These are phyloP conservation scores for Lactifluus echinatus DNA, from an alignment of 768 basidiomycete species.

Conservation along the genomic window DNA sequence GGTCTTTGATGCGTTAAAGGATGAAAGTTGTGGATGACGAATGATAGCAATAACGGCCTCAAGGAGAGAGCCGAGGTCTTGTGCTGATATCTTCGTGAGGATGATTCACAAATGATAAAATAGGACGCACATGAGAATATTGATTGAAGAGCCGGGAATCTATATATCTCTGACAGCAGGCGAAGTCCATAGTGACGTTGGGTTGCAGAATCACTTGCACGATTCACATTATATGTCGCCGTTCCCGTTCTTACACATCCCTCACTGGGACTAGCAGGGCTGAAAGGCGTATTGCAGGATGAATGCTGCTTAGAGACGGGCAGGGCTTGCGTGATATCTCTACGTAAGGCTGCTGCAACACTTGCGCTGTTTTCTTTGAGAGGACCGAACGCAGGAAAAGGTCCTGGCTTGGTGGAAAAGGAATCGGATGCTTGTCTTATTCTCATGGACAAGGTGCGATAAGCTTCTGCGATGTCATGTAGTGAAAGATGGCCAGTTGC, in stretches of 20 bases:
- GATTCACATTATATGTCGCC: neutral
- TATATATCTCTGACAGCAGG: conserved; percentile 14
- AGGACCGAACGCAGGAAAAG: conserved; percentile 1
- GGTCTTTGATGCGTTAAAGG: conserved; percentile 1
- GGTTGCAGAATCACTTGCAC: neutral
- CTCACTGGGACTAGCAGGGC: neutral
- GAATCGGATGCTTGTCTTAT: neutral
- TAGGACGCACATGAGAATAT: conserved; percentile 5
- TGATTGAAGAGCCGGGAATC: conserved; percentile 6
- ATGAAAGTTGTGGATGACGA: neutral
- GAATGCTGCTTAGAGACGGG: neutral
- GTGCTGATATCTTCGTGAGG: neutral
- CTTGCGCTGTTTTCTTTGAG: neutral
- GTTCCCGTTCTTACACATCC: neutral
- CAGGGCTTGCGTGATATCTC: conserved; percentile 3
- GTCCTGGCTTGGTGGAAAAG: neutral
- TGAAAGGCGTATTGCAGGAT: neutral
- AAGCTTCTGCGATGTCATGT: conserved; percentile 13
- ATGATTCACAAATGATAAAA: neutral
- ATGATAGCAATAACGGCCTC: conserved; percentile 6
- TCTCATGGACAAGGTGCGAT: conserved; percentile 8
- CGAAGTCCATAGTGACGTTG: conserved; percentile 11
- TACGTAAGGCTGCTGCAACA: conserved; percentile 4
- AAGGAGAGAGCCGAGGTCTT: conserved; percentile 8
- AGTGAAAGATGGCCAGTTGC: conserved; percentile 1